A percentile compares a stretch with the other conserved stretches of the same genome.
Evolutionary conservation across 2,329 filamentous ascomycete species (phyloP).

Genomic region (Colletotrichum somersetense): DNA sequence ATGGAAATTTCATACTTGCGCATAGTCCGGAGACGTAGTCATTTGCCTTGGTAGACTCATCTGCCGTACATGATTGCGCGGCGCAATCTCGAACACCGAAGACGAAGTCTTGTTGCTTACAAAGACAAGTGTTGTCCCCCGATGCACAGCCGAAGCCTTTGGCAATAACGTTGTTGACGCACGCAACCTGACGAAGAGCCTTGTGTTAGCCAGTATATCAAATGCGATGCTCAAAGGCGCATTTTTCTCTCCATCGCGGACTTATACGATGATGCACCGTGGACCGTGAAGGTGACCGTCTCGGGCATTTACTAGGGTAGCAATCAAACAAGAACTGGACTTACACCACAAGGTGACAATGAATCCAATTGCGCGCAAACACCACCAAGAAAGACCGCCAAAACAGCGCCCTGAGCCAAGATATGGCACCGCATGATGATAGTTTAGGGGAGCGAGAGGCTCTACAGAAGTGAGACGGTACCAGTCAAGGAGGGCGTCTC

Average conservation of each 20-base stretch:
- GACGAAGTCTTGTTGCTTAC: constrained; percentile 51
- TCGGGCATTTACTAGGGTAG: neutral
- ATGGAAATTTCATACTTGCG: constrained; percentile 45
- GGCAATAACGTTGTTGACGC: constrained; percentile 41
- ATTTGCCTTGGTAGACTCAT: constrained; percentile 48
- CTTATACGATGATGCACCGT: neutral
- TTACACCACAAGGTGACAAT: constrained; percentile 41
- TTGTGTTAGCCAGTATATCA: neutral
- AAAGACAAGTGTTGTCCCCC: constrained; percentile 55
- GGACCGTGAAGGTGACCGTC: neutral
- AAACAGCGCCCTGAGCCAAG: constrained; percentile 4
- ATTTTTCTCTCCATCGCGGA: neutral
- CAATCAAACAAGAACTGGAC: neutral
- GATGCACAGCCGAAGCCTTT: constrained; percentile 46
- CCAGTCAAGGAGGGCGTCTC: neutral
- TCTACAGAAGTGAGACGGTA: neutral
- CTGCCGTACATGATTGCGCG: constrained; percentile 47
- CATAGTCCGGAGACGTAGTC: constrained; percentile 48
- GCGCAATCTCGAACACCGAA: constrained; percentile 58
- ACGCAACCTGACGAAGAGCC: constrained; percentile 16
- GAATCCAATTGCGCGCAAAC: constrained; percentile 33
- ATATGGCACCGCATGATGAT: constrained; percentile 26
- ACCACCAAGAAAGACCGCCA: constrained; percentile 10
- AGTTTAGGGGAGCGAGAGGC: neutral
- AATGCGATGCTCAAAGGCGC: neutral